A percentile compares a stretch with the other conserved stretches of the same genome.
Conservation (phyloP, 23 red algal species). For the Gracilaria gracilis region DNA sequence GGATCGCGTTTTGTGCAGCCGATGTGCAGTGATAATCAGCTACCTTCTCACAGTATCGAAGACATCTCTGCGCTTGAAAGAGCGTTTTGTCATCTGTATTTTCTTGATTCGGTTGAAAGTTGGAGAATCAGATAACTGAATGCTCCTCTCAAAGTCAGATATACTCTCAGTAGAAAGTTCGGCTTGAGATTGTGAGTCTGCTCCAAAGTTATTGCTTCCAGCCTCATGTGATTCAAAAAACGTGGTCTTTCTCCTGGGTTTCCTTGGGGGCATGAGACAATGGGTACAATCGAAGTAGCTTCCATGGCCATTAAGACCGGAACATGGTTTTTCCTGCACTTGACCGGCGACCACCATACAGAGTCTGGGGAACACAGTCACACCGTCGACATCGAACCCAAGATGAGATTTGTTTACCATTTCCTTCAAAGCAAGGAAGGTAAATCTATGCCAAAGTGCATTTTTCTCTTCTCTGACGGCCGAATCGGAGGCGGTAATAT, state of each 20-base stretch:
- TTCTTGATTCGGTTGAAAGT: background rate
- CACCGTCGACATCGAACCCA: background rate
- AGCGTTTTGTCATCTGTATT: background rate
- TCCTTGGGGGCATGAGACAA: background rate
- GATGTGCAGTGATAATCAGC: background rate
- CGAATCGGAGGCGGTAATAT: background rate
- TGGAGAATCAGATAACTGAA: background rate
- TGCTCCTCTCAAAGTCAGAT: background rate
- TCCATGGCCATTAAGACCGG: constrained; percentile 8
- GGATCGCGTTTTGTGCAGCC: background rate
- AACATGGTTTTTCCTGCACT: background rate
- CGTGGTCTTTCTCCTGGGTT: background rate
- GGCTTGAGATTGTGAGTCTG: background rate
- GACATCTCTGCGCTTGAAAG: background rate
- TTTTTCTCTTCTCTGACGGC: background rate
- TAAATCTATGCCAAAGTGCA: background rate
- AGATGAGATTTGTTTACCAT: background rate
- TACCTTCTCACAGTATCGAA: background rate
- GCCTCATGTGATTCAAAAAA: background rate
- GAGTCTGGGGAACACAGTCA: constrained; percentile 7
- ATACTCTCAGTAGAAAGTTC: background rate
- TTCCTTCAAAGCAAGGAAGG: background rate
- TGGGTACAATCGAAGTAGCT: constrained; percentile 20
- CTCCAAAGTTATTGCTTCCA: background rate
- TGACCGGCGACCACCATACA: constrained; percentile 7